phyloP scores from a whole-genome alignment of 2,329 filamentous ascomycete species.

The Penicillium sp. region DNA sequence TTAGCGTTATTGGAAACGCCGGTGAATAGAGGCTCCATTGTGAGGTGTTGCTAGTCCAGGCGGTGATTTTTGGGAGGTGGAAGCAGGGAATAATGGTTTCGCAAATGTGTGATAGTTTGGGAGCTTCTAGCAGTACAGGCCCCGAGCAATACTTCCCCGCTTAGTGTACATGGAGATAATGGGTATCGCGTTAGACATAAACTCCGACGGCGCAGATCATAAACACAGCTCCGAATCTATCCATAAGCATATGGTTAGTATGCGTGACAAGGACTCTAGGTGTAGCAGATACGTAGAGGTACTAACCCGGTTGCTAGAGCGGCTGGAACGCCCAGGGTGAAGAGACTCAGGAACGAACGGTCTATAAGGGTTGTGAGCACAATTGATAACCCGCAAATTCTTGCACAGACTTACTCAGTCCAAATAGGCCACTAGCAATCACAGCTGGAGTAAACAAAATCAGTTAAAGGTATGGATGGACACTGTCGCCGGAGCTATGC shows the following conservation, averaged over 20 bases:
- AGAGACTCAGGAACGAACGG: constrained; percentile 74
- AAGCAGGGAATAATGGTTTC: constrained; percentile 1
- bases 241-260: not conserved
- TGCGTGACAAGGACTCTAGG: not conserved
- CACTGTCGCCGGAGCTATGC: constrained; percentile 20
- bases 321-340: constrained; percentile 78
- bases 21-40: constrained; percentile 52
- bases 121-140: constrained; percentile 35
- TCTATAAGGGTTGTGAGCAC: constrained; percentile 54
- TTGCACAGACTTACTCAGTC: constrained; percentile 68
- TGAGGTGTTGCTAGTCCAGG: constrained; percentile 5
- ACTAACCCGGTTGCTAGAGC: constrained; percentile 86
- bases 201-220: constrained; percentile 99
- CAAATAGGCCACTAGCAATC: constrained; percentile 74
- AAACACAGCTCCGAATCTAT: constrained; percentile 87
- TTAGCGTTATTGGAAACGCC: constrained; percentile 63
- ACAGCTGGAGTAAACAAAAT: constrained; percentile 50
- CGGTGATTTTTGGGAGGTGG: not conserved
- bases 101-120: constrained; percentile 20
- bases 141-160: constrained; percentile 28
- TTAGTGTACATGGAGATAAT: constrained; percentile 38
- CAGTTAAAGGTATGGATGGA: constrained; percentile 5
- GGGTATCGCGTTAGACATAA: constrained; percentile 69
- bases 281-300: constrained; percentile 21
- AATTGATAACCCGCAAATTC: not conserved